Evolutionary conservation across 257 asterid genomes (phyloP), one percentile per base, ranked within the genome.

Genomic region (Jacaranda copaia): DNA sequence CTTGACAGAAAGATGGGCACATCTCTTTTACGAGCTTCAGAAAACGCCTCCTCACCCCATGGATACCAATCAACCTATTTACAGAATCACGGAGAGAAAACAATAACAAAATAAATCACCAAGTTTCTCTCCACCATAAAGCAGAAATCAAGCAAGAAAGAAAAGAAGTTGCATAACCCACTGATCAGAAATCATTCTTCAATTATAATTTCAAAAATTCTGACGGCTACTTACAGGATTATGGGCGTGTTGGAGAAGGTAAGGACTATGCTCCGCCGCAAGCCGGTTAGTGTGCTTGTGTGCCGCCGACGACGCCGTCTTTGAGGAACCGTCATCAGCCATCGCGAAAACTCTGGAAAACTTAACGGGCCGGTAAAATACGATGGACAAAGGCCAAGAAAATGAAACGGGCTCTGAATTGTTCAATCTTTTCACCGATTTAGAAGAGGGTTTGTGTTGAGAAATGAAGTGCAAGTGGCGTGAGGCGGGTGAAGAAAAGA

Each of bases 21-120:
- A 49, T 95, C 96, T 71, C 98, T 89, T 83, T 65, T 88, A 46
- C 96, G 91, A 84, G 98, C 99, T 87, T 88, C 97, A 5, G 88
- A 74, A 83, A 95, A 93, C 3, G 98, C 99, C 87, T 93, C 98
- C 77, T 95, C 98, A 1, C 92, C 94, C 99, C 97, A 93, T n/a
- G 98, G 98, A 88, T 90, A 93, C 97, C 99, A 95, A 75, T 95
- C 88, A 74, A 95, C 97, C 97, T 94, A 80, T 32, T 60, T 49
- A 66, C 73, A 84, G 38, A 14, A 67, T 58, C 69, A 67, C 35
- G 25, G 1, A 40, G 18, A 39, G 6, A 53, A 40, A 11, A 19
- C 57, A 10, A 43, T 0, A 39, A 20, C 4, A 38, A 64, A 20
- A 45, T 45, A 14, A 68, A 59, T 52, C 60, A 40, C 72, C 6